phyloP scores from a whole-genome alignment of 2,329 filamentous ascomycete species.

The Corinectria fuckeliana region DNA sequence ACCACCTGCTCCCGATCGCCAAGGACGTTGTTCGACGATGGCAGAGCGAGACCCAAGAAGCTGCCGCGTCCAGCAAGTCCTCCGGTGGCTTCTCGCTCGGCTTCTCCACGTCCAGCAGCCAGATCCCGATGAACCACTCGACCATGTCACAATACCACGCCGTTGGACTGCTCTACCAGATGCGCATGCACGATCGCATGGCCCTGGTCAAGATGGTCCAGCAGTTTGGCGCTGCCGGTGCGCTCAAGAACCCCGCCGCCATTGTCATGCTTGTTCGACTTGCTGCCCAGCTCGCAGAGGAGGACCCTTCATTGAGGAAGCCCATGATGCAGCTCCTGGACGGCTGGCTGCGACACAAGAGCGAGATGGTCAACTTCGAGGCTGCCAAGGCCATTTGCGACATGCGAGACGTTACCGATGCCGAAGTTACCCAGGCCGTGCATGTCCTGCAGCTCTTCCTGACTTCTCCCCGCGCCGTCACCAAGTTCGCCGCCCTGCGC shows the following conservation, averaged over 20 bases:
- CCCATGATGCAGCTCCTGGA: constrained; percentile 98
- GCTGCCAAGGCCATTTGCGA: constrained; percentile 98
- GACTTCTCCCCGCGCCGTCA: constrained; percentile 91
- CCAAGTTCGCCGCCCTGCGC: constrained; percentile 95
- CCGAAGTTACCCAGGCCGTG: constrained; percentile 88
- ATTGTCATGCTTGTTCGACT: constrained; percentile 91
- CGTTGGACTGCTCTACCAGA: constrained; percentile 95
- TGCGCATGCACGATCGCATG: constrained; percentile 97
- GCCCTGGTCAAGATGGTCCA: constrained; percentile 99
- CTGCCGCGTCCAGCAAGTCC: constrained; percentile 87
- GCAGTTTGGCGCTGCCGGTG: constrained; percentile 90
- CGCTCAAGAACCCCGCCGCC: constrained; percentile 93
- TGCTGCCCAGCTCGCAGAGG: constrained; percentile 91
- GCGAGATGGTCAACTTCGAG: constrained; percentile 99
- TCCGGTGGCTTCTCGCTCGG: constrained; percentile 89
- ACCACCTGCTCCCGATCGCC: constrained; percentile 95
- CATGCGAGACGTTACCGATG: constrained; percentile 90
- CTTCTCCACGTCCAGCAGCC: constrained; percentile 80
- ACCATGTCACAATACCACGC: constrained; percentile 99
- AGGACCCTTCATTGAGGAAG: constrained; percentile 86
- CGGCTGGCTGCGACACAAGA: constrained; percentile 97
- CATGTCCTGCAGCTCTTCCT: constrained; percentile 97
- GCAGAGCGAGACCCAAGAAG: constrained; percentile 98
- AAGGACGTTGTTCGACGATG: constrained; percentile 94
- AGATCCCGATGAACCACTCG: constrained; percentile 85